phyloP scores from a whole-genome alignment of 805 yeast species.

The Komagataella pseudopastoris region DNA sequence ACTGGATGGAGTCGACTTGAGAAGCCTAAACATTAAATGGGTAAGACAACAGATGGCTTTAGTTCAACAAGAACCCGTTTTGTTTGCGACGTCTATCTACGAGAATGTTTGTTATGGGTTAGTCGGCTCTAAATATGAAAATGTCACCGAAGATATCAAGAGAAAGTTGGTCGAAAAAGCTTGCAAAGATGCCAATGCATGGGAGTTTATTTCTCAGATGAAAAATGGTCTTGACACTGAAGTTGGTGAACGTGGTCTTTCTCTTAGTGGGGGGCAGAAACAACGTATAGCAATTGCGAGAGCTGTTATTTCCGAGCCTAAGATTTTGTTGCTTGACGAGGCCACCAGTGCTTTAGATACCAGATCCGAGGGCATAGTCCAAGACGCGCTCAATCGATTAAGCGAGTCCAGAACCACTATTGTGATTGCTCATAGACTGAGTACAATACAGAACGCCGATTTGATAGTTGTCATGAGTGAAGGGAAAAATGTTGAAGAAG shows the following conservation, averaged over 20 bases:
- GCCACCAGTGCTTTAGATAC: conserved; percentile 82
- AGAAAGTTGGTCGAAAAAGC: conserved; percentile 66
- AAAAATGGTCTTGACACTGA: conserved; percentile 58
- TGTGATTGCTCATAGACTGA: conserved; percentile 76
- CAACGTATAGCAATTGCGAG: conserved; percentile 81
- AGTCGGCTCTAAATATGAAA: conserved; percentile 56
- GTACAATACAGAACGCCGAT: conserved; percentile 75
- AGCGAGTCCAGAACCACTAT: conserved; percentile 57
- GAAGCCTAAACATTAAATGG: conserved; percentile 26
- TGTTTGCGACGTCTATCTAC: conserved; percentile 60
- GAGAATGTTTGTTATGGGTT: conserved; percentile 83
- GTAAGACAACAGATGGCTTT: conserved; percentile 45
- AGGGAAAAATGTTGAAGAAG: conserved; percentile 38
- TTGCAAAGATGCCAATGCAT: conserved; percentile 58
- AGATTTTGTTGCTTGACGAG: conserved; percentile 67
- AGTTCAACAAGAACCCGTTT: conserved; percentile 63
- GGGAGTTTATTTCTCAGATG: conserved; percentile 51
- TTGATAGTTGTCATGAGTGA: conserved; percentile 56
- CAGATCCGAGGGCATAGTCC: conserved; percentile 35
- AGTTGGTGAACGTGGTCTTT: conserved; percentile 32
- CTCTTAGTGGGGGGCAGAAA: conserved; percentile 78
- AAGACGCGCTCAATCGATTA: conserved; percentile 18
- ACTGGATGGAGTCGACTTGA: conserved; percentile 35
- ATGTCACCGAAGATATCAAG: conserved; percentile 48
- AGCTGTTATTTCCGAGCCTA: conserved; percentile 58